phyloP scores from a whole-genome alignment of 2,329 filamentous ascomycete species.

The Aspergillus carbonarius region DNA sequence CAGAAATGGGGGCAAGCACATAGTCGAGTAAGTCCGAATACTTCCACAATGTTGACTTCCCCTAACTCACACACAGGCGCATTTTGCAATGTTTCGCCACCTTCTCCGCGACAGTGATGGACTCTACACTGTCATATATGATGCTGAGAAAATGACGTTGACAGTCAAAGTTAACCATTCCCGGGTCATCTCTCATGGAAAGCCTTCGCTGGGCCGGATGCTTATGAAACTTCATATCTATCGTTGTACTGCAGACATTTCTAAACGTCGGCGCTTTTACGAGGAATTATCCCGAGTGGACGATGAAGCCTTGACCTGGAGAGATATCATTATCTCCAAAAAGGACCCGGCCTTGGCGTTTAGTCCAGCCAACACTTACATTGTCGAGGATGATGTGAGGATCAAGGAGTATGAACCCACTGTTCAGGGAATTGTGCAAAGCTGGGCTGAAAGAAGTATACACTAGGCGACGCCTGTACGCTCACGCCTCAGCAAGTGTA shows the following conservation, averaged over 20 bases:
- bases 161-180: slow-evolving; percentile 9
- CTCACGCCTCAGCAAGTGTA: too few species aligned
- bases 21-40: slow-evolving; percentile 9
- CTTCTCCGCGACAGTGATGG: slow-evolving; percentile 56
- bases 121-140: slow-evolving; percentile 53
- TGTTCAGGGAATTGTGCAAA: slow-evolving; percentile 55
- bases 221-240: slow-evolving; percentile 61
- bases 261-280: slow-evolving; percentile 56
- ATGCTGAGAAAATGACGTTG: slow-evolving; percentile 33
- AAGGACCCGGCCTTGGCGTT: slow-evolving; percentile 57
- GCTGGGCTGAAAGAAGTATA: slow-evolving; percentile 49
- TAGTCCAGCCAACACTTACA: slow-evolving; percentile 62
- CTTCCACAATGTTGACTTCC: not conserved
- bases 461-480: not conserved
- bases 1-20: slow-evolving; percentile 21
- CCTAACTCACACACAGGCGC: slow-evolving; percentile 44
- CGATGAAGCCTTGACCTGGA: slow-evolving; percentile 52
- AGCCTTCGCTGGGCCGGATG: slow-evolving; percentile 59
- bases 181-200: slow-evolving; percentile 44
- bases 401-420: slow-evolving; percentile 60
- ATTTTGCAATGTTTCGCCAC: slow-evolving; percentile 62
- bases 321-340: slow-evolving; percentile 57
- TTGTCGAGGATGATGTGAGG: slow-evolving; percentile 42
- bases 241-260: slow-evolving; percentile 61
- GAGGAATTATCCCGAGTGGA: slow-evolving; percentile 59